phyloP scores from a whole-genome alignment of 2,329 filamentous ascomycete genomes.

The Exophiala spinifera region DNA sequence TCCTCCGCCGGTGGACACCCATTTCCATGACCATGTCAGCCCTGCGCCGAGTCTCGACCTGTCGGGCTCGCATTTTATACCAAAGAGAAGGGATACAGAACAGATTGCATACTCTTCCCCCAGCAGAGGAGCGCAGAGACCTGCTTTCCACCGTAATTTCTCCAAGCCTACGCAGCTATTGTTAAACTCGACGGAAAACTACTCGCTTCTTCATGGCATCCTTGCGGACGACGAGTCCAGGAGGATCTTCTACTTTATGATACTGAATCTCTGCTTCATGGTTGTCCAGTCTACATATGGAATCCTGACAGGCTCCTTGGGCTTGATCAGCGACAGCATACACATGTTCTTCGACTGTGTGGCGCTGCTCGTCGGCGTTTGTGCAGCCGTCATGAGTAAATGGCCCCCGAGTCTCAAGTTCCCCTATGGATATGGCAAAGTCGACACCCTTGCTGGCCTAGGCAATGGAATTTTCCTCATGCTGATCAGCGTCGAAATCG shows the following conservation, averaged over 20 bases:
- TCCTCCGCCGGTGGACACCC: conserved; percentile 14
- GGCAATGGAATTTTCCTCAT: conserved; percentile 94
- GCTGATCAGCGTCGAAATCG: conserved; percentile 95
- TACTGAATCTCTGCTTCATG: conserved; percentile 95
- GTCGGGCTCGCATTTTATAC: conserved; percentile 9
- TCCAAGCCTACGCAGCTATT: conserved; percentile 65
- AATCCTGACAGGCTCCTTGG: conserved; percentile 86
- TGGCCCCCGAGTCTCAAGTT: conserved; percentile 88
- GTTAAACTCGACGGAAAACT: conserved; percentile 65
- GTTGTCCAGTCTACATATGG: conserved; percentile 90
- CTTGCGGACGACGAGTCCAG: conserved; percentile 88
- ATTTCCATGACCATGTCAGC: conserved; percentile 15
- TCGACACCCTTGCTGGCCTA: conserved; percentile 93
- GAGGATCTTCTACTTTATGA: conserved; percentile 96
- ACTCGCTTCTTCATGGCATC: conserved; percentile 80
- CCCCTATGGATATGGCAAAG: conserved; percentile 85
- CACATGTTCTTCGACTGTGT: conserved; percentile 99
- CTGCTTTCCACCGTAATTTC: conserved; percentile 30
- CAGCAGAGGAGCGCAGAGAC: conserved; percentile 3
- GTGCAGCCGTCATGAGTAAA: conserved; percentile 92
- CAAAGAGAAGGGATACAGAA: conserved; percentile 20
- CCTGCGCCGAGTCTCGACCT: conserved; percentile 17
- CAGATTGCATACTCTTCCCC: conserved; percentile 16
- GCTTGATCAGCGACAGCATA: conserved; percentile 93
- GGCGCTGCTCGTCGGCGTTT: conserved; percentile 81